Evolutionary conservation across 2,329 filamentous ascomycete genomes (phyloP).

Genomic region (Sporothrix brunneoviolacea): DNA sequence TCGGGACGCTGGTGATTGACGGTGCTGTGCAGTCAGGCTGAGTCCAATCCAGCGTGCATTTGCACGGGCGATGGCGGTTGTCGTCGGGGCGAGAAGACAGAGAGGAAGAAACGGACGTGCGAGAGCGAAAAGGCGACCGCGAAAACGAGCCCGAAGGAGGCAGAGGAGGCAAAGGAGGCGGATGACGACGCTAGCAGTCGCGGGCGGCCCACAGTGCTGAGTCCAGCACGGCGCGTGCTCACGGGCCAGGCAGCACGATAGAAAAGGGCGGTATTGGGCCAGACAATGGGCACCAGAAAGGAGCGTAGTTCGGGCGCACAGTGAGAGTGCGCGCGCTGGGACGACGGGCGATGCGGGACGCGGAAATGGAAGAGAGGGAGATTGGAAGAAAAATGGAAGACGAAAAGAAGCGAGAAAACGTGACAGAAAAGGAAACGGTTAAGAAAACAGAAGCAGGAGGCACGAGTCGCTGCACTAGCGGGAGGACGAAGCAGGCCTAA

Average conservation of each 20-base stretch:
- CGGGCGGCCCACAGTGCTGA: background rate
- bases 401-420: background rate
- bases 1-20: background rate
- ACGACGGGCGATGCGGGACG: background rate
- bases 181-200: constrained; percentile 15
- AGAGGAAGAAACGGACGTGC: background rate
- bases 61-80: background rate
- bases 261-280: background rate
- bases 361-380: background rate
- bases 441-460: constrained; percentile 2
- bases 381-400: background rate
- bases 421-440: background rate
- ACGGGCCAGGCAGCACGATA: constrained; percentile 6
- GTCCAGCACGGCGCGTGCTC: constrained; percentile 8
- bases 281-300: background rate
- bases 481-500: background rate
- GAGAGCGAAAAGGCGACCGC: constrained; percentile 2
- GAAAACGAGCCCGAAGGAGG: constrained; percentile 6
- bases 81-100: background rate
- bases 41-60: background rate
- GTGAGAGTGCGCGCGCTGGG: background rate
- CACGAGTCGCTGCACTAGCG: background rate
- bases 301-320: background rate
- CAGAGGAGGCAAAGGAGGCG: constrained; percentile 10
- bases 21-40: background rate